Percentiles rank a stretch among this genome's conserved stretches.
phyloP scores from a whole-genome alignment of 306 rosid genomes.

The Trifolium fragiferum region DNA sequence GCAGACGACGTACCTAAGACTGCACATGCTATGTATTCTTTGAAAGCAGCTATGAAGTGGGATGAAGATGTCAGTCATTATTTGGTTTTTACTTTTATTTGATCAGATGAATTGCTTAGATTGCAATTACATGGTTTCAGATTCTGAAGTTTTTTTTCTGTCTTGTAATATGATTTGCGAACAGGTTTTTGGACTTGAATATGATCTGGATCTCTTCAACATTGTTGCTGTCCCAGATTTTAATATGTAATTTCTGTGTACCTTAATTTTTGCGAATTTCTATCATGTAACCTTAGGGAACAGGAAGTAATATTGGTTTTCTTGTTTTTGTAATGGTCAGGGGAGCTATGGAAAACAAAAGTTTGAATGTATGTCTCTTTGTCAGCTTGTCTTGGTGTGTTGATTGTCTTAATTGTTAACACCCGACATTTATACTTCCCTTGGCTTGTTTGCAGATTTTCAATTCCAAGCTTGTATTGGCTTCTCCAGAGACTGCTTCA shows the following conservation, averaged over 20 bases:
- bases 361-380: constrained; percentile 78
- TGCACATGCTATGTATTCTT: constrained; percentile 92
- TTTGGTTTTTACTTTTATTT: constrained; percentile 33
- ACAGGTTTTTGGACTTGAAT: constrained; percentile 97
- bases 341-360: constrained; percentile 99
- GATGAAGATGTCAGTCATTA: constrained; percentile 86
- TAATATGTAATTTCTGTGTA: constrained; percentile 69
- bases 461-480: constrained; percentile 93
- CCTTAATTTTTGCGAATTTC: constrained; percentile 2
- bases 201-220: constrained; percentile 98
- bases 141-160: constrained; percentile 36
- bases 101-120: constrained; percentile 29
- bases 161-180: constrained; percentile 41
- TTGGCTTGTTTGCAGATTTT: constrained; percentile 64
- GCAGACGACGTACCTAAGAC: constrained; percentile 85
- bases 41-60: constrained; percentile 99
- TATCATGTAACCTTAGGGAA: not conserved
- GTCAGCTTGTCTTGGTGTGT: constrained; percentile 31
- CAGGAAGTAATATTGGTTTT: constrained; percentile 32
- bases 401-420: not conserved
- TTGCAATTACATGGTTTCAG: constrained; percentile 20
- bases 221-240: constrained; percentile 99
- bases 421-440: constrained; percentile 9
- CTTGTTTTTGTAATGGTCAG: constrained; percentile 57
- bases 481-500: constrained; percentile 92